A percentile compares a stretch with the other conserved stretches of the same genome.
These are phyloP conservation scores for Jaenimonas drosophilae DNA, from an alignment of 208 protist genomes.

Conservation along the genomic window DNA sequence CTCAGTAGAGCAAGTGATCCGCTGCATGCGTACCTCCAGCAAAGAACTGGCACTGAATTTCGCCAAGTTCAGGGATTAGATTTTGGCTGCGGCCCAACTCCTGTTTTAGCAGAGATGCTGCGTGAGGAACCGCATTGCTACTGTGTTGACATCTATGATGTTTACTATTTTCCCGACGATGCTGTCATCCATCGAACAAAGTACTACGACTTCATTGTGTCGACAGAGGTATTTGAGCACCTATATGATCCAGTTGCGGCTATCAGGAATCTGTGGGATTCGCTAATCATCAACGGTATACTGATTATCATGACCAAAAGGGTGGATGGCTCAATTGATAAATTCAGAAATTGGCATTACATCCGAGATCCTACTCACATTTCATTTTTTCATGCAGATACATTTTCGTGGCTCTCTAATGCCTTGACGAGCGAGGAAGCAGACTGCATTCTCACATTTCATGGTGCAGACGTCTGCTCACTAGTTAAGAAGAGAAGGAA, in stretches of 20 bases:
- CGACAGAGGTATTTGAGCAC: conserved; percentile 45
- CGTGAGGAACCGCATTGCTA: conserved; percentile 6
- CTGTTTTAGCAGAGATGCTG: conserved; percentile 19
- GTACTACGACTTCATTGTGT: conserved; percentile 31
- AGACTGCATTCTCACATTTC: conserved; percentile 9
- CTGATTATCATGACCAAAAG: conserved; percentile 49
- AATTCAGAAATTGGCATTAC: conserved; percentile 50
- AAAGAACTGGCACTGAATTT: no score
- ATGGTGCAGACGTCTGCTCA: conserved; percentile 13
- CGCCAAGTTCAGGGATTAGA: conserved; percentile 19
- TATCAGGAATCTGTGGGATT: conserved; percentile 11
- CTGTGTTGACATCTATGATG: conserved; percentile 24
- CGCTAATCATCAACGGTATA: conserved; percentile 14
- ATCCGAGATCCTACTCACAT: conserved; percentile 47
- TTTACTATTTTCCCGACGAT: conserved; percentile 25
- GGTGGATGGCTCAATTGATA: conserved; percentile 19
- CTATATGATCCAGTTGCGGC: conserved; percentile 17
- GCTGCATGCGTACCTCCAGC: conserved; percentile 9
- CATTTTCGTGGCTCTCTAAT: conserved; percentile 19
- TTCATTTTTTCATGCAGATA: conserved; percentile 21
- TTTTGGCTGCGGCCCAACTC: conserved; percentile 39
- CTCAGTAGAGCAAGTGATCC: conserved; percentile 18
- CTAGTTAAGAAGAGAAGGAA: conserved; percentile 12
- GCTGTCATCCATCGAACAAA: neutral
- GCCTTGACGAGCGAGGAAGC: neutral